Evolutionary conservation across 495 filamentous ascomycete genomes (phyloP), one percentile per base, ranked within the genome.

Genomic region (Podospora bellae-mahoneyi): DNA sequence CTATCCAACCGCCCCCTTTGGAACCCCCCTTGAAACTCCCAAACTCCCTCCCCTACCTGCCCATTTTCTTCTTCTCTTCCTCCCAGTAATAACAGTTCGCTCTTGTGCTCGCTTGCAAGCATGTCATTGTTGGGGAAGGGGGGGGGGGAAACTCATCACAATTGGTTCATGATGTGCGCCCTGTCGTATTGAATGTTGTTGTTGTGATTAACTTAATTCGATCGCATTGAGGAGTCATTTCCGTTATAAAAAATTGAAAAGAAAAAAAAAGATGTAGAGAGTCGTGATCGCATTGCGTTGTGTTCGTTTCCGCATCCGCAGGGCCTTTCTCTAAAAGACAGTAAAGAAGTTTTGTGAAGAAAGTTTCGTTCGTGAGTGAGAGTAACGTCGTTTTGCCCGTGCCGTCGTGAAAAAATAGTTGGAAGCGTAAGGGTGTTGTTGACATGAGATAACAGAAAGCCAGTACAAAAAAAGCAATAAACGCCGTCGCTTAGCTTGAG

Each of bases 401-500:
- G 23, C 7, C 30, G 39, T 48, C 39, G 39, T 48, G 39, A 39
- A 39, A 48, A 3, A 32, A 32, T 32, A 32, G 30, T 32, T 39
- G 34, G 10, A 39, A 48, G 15, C 9, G 13, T 48, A 13, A 16
- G 13, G 39, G 39, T 48, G 39, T 48, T 48, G 39, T 48, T 48
- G 39, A 48, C 39, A 48, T 48, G 39, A 48, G 23, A 26, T 1
- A 58, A 58, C 5, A 58, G 4, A 58, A 58, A 58, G 19, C 61
- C 61, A 63, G 55, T 44, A 6, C 60, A 62, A 18, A 9, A 48
- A 63, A 20, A 7, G 15, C 23, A 7, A 44, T 13, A n/a, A 71
- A 65, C 64, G 69, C 71, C 78, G 68, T 69, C 63, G 71, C 70
- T 71, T 59, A 73, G 71, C 61, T 16, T 56, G 60, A 39, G 64